These are phyloP conservation scores for Backusella luteola DNA, from an alignment of 192 early-diverging fungal species.

Conservation along the genomic window DNA sequence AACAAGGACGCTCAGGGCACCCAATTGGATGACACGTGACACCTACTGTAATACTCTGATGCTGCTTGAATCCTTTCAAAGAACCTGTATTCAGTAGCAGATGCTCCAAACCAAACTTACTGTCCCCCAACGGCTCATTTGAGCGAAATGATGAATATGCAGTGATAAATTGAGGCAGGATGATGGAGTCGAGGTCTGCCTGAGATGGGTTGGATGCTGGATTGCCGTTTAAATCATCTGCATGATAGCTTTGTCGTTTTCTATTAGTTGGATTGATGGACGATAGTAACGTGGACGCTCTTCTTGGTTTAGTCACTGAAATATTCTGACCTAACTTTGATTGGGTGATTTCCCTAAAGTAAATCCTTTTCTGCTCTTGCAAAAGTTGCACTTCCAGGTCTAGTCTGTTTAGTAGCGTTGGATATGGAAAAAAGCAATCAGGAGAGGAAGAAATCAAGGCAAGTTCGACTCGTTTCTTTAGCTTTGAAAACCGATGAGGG, in stretches of 20 bases:
- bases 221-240: background rate
- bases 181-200: background rate
- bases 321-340: background rate
- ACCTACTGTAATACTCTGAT: constrained; percentile 22
- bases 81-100: constrained; percentile 14
- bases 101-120: constrained; percentile 16
- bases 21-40: constrained; percentile 21
- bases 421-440: constrained; percentile 72
- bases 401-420: constrained; percentile 67
- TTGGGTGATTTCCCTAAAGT: background rate
- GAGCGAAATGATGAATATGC: constrained; percentile 17
- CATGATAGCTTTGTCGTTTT: background rate
- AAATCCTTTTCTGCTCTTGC: background rate
- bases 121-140: background rate
- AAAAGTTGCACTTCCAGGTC: constrained; percentile 50
- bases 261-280: background rate
- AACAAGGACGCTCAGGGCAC: constrained; percentile 25
- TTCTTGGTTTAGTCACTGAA: background rate
- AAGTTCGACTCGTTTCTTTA: constrained; percentile 49
- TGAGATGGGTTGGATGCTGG: background rate
- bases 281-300: background rate
- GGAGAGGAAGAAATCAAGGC: constrained; percentile 80
- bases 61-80: constrained; percentile 9
- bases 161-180: constrained; percentile 1
- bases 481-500: constrained; percentile 38